Evolutionary conservation across 1,284 basidiomycete species (phyloP).

Genomic region (Flammula alnicola): DNA sequence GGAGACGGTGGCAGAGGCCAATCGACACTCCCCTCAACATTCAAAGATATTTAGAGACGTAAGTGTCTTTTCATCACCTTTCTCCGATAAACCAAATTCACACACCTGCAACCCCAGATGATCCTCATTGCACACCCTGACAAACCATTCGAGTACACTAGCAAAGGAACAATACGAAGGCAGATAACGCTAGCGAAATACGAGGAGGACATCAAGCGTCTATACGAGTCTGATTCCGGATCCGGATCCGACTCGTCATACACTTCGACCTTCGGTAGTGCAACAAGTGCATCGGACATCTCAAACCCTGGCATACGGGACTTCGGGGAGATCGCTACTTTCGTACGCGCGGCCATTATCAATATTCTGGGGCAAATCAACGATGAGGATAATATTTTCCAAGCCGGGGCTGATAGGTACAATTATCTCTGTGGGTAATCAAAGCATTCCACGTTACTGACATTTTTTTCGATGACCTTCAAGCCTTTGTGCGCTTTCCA

Average conservation of each 20-base stretch:
- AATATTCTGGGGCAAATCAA: not conserved
- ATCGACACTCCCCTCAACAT: slow-evolving; percentile 2
- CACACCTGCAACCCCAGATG: not conserved
- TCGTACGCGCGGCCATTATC: not conserved
- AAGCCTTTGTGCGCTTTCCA: slow-evolving; percentile 9
- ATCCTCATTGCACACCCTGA: slow-evolving; percentile 6
- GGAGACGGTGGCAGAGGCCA: not conserved
- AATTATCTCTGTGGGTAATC: not conserved
- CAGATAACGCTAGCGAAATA: slow-evolving; percentile 2
- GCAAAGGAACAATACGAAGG: slow-evolving; percentile 1
- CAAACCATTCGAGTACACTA: slow-evolving; percentile 7
- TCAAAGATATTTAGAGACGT: slow-evolving; percentile 13
- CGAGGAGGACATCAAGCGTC: slow-evolving; percentile 1
- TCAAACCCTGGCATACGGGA: not conserved
- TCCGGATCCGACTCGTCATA: not conserved
- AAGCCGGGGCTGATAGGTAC: slow-evolving; percentile 7
- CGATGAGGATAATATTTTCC: slow-evolving; percentile 7
- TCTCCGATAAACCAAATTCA: not conserved
- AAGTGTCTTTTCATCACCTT: not conserved
- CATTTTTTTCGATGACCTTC: not conserved
- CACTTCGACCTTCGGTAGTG: not conserved
- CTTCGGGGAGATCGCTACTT: not conserved
- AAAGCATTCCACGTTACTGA: not conserved
- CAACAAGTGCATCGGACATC: not conserved
- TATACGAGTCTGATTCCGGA: slow-evolving; percentile 1